Conservation (phyloP, 2,329 filamentous ascomycete species). For the Colletotrichum aenigma region DNA sequence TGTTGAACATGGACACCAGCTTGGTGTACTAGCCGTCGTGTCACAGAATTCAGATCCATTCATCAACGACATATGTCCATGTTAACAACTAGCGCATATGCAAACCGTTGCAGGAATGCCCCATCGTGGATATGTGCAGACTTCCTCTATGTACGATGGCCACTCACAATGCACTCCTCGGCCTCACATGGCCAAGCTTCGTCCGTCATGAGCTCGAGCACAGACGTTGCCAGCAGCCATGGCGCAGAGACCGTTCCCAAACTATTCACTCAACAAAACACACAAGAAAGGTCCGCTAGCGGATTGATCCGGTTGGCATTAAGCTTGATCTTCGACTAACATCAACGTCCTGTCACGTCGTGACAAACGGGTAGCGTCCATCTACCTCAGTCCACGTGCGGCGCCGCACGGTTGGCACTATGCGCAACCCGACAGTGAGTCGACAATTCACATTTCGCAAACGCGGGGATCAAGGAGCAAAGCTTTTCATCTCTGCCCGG, state of each 20-base stretch:
- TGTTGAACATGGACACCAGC: not conserved
- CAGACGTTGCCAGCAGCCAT: not conserved
- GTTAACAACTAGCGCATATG: not conserved
- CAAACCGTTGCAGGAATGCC: not conserved
- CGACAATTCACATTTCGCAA: not conserved
- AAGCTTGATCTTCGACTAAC: not conserved
- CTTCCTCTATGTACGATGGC: not conserved
- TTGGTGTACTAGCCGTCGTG: not conserved
- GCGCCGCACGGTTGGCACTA: not conserved
- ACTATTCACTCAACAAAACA: not conserved
- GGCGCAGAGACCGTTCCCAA: not conserved
- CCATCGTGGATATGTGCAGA: not conserved
- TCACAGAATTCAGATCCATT: not conserved
- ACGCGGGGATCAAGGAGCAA: not conserved
- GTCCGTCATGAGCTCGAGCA: not conserved
- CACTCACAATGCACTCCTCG: not conserved
- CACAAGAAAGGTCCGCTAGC: not conserved
- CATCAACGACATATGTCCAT: not conserved
- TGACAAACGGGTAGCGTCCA: not conserved
- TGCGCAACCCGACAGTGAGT: constrained; percentile 11
- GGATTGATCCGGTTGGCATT: not conserved
- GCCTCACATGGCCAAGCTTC: not conserved
- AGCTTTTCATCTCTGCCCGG: not conserved
- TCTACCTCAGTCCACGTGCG: not conserved
- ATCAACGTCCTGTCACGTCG: not conserved